Conservation (phyloP, 2,329 filamentous ascomycete genomes). For the Aotearoamyces nothofagi region DNA sequence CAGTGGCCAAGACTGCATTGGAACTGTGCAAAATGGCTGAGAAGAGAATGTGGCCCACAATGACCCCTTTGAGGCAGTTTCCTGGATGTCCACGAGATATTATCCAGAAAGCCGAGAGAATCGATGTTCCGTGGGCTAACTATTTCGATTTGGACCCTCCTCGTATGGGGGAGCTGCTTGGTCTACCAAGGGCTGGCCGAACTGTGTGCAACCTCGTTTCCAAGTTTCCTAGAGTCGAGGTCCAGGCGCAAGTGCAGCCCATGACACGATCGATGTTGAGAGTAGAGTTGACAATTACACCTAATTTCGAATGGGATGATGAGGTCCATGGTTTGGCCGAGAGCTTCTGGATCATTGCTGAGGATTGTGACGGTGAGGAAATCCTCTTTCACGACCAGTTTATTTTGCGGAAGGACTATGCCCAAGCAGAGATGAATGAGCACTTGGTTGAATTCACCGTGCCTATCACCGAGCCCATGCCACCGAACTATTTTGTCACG, state of each 20-base stretch:
- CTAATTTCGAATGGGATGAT: slow-evolving; percentile 94
- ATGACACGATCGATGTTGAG: slow-evolving; percentile 88
- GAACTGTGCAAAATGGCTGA: slow-evolving; percentile 98
- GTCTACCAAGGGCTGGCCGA: slow-evolving; percentile 76
- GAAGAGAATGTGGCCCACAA: slow-evolving; percentile 99
- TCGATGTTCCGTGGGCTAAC: slow-evolving; percentile 82
- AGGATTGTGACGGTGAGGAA: slow-evolving; percentile 94
- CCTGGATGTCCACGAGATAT: slow-evolving; percentile 69
- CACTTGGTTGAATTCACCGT: slow-evolving; percentile 94
- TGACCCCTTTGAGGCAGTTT: slow-evolving; percentile 91
- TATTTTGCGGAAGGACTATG: slow-evolving; percentile 79
- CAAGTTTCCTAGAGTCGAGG: slow-evolving; percentile 85
- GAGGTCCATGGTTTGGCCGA: slow-evolving; percentile 75
- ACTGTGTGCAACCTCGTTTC: slow-evolving; percentile 74
- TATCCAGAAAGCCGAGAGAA: slow-evolving; percentile 81
- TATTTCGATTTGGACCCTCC: slow-evolving; percentile 96
- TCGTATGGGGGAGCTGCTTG: slow-evolving; percentile 86
- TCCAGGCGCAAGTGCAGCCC: slow-evolving; percentile 87
- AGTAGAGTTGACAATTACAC: slow-evolving; percentile 79
- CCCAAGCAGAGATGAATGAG: slow-evolving; percentile 72
- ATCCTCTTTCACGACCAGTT: slow-evolving; percentile 93
- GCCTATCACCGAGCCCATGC: slow-evolving; percentile 93
- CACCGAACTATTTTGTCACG: slow-evolving; percentile 96
- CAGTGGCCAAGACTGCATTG: slow-evolving; percentile 80
- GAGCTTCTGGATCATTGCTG: slow-evolving; percentile 92